Base-by-base conservation (phyloP, 257 asterid genomes). In the Solanum virginianum region DNA sequence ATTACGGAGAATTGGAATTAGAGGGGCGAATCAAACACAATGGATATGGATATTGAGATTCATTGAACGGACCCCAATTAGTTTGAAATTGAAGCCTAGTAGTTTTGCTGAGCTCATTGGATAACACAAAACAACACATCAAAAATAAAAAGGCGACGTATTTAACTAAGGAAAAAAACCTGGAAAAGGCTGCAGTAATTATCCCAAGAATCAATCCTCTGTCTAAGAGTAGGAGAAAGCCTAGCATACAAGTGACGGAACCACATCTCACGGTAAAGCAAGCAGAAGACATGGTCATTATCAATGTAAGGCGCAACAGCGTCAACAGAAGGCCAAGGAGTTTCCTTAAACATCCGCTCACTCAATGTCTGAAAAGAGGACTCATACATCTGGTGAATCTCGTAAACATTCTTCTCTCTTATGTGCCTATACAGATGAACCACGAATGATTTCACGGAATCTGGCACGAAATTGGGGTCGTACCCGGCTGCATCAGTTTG, bases 231-330 rank as follows among this genome's bases (percentile, higher is more conserved):
- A 17, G 98, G 99, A 60, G 98, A 90, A 47, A 91, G 96, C 82
- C 97, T 89, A 3, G 98, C 99, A 80, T 89, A 97, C 90, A 97
- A 90, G 80, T 97, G 99, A 4, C 99, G 94, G 84, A 89, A 95
- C 98, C 98, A 97, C 98, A 97, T 97, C 90, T 97, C 99, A 1
- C 98, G 97, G 72, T 97, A 97, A 55, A 97, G 93, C 94, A 97
- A 91, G 89, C 99, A 92, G 83, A 97, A 97, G 2, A 97, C 99
- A 45, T 93, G 98, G 81, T 97, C 99, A 56, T 97, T 94, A 55
- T 97, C 99, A 36, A 95, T 98, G 86, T 88, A 92, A 15, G 92
- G 85, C 4, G 98, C 92, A 32, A 97, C 97, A 26, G 98, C 96
- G 16, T 97, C 99, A 9, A 92, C 99, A 39, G 97, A 92, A 6